Evolutionary conservation across 225 moss, liverwort and hornwort genomes (phyloP), one percentile per base, ranked within the genome.

Genomic region (Physcomitrium patens): DNA sequence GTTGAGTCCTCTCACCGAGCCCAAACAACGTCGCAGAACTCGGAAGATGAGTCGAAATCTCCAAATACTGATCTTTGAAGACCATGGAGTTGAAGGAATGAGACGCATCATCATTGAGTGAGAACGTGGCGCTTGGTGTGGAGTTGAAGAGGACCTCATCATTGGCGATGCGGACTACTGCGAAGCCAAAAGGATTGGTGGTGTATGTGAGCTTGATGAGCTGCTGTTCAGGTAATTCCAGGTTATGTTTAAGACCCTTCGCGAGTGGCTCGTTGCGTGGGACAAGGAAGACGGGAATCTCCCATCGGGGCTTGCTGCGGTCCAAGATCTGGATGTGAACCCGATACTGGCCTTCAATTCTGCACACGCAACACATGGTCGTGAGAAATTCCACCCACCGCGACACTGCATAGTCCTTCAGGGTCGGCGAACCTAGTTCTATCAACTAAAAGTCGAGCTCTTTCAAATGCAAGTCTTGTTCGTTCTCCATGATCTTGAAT

Each of bases 51-150:
- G 97, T 93, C 1, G 94, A 93, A 23, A 97, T 89, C 69, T 97
- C 97, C 18, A 97, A 62, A 73, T 94, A 97, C 84, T 91, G 90
- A 53, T 97, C 93, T 80, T 94, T 90, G 93, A 97, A 97, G 60
- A 94, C 87, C 91, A 97, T 76, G 44, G 91, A 83, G 42, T 89
- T 92, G 77, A 89, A 90, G 9, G 69, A 68, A 1, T 60, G 11
- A 2, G 61, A 0, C 26, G 62, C 53, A 31, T 23, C 12, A 26
- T 78, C 76, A 19, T 67, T 67, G 50, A 75, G 42, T 0, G 66
- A 71, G 0, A 65, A 56, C 8, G 8, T 77, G 6, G 66, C 74
- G 52, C 60, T 74, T 12, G 88, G 90, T 9, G 95, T 93, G 65
- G 86, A 91, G 71, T 94, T 99, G 83, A 99, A 99, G 22, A 99